Percentiles rank a stretch among this genome's conserved stretches.
Evolutionary conservation across 306 rosid genomes (phyloP).

Genomic region (Inga oerstediana): DNA sequence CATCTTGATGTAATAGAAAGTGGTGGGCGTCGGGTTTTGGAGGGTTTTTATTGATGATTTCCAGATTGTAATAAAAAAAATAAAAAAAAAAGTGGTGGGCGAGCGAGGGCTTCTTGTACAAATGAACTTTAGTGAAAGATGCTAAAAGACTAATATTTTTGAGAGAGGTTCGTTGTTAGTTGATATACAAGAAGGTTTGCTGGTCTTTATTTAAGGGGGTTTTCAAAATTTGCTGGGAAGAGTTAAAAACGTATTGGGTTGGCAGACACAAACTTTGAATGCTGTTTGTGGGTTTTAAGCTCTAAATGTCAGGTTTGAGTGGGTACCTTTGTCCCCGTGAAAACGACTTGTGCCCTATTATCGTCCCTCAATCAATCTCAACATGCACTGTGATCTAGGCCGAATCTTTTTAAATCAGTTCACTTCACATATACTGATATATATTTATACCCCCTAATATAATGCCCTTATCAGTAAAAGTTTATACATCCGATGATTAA

Average conservation of each 20-base stretch:
- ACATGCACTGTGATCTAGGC: not conserved
- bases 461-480: not conserved
- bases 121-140: not conserved
- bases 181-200: not conserved
- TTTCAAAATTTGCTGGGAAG: slow-evolving; percentile 28
- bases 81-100: not conserved
- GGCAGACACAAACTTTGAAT: slow-evolving; percentile 33
- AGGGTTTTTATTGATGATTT: too few species aligned
- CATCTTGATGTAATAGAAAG: not conserved
- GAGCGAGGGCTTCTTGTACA: not conserved
- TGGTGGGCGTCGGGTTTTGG: too few species aligned
- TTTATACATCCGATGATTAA: not conserved
- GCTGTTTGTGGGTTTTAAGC: slow-evolving; percentile 44
- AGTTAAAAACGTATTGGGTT: slow-evolving; percentile 7
- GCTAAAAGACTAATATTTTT: slow-evolving; percentile 14
- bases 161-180: not conserved
- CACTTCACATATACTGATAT: not conserved
- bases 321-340: slow-evolving; percentile 39
- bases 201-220: slow-evolving; percentile 1
- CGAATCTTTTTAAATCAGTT: slow-evolving; percentile 7
- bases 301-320: slow-evolving; percentile 39
- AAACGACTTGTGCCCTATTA: slow-evolving; percentile 45
- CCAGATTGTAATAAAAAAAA: too few species aligned
- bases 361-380: slow-evolving; percentile 35
- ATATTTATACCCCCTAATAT: too few species aligned